Evolutionary conservation across 2,329 filamentous ascomycete genomes (phyloP), one percentile per base, ranked within the genome.

Genomic region (Colletotrichum musae): DNA sequence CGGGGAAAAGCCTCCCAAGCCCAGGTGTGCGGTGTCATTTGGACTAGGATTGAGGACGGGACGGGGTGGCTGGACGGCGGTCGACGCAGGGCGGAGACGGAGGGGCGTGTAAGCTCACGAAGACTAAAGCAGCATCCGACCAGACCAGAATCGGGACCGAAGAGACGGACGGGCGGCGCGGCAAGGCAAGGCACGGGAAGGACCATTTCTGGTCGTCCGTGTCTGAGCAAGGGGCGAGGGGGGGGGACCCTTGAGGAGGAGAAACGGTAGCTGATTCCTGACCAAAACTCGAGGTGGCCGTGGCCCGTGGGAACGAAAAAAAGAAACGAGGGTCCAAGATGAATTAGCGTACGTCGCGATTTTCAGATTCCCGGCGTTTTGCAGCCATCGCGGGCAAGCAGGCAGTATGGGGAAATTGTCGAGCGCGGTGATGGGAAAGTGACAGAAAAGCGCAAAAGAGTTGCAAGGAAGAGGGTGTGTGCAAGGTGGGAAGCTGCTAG

Each of bases 391-490:
- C 56, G 24, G 52, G 36, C 32, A 53, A n/a, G 41, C 41, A n/a
- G 13, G 6, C 32, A 45, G 39, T 48, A 63, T 57, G 58, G 32
- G 43, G 48, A 21, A 51, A 58, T 54, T 5, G 10, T 50, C 13
- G 45, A 28, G 41, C n/a, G 41, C 52, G 32, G 59, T 58, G 54
- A 68, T 68, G 65, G 65, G 39, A 59, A 65, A 68, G 53, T 56
- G 48, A 59, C 32, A 10, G n/a, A 32, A 24, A 24, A 26, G 28
- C 16, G 26, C 24, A 39, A 24, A 32, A 10, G 18, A 32, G 39
- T 12, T 32, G 26, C n/a, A 32, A 47, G n/a, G 47, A 36, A 36
- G 7, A 45, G 60, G 60, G 65, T 10, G 66, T 64, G 54, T 58
- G 48, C 18, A 64, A 36, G 48, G 18, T 51, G 21, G 26, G 10